Evolutionary conservation across 1,139 yeast species (phyloP).

Genomic region (Zygosaccharomyces sapae): DNA sequence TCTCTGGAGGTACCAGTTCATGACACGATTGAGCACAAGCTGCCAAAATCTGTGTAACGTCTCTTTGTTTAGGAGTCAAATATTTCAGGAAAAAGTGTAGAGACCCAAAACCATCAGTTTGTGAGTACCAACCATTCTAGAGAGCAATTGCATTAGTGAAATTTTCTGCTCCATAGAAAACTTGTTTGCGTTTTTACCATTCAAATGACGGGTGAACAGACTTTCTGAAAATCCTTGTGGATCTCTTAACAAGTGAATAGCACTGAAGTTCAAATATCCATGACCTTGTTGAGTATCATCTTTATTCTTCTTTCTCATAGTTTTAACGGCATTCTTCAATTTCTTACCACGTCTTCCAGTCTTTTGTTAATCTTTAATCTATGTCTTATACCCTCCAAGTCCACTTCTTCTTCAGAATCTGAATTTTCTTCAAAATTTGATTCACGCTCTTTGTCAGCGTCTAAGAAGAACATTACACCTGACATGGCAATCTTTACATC

Average conservation of each 20-base stretch:
- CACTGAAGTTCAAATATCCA: constrained; percentile 85
- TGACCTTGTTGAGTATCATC: constrained; percentile 50
- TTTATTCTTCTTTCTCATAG: constrained; percentile 55
- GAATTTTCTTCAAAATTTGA: constrained; percentile 69
- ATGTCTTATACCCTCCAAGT: constrained; percentile 67
- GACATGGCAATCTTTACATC: constrained; percentile 85
- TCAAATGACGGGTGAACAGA: constrained; percentile 66
- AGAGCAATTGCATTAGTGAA: constrained; percentile 76
- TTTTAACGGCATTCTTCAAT: constrained; percentile 65
- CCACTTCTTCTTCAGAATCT: constrained; percentile 71
- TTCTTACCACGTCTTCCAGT: constrained; percentile 74
- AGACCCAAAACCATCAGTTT: constrained; percentile 85
- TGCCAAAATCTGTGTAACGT: constrained; percentile 94
- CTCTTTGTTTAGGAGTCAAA: constrained; percentile 87
- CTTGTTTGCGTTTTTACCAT: constrained; percentile 60
- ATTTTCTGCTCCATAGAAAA: constrained; percentile 86
- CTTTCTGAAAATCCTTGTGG: constrained; percentile 97
- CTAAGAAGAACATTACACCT: constrained; percentile 85
- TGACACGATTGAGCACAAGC: constrained; percentile 96
- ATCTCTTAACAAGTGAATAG: constrained; percentile 87
- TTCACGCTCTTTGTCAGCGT: constrained; percentile 93
- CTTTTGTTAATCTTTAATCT: constrained; percentile 80
- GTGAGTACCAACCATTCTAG: constrained; percentile 89
- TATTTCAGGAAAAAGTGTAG: constrained; percentile 85
- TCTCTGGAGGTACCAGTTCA: constrained; percentile 95